phyloP scores from a whole-genome alignment of 1,284 basidiomycete genomes.

The Bjerkandera adusta region DNA sequence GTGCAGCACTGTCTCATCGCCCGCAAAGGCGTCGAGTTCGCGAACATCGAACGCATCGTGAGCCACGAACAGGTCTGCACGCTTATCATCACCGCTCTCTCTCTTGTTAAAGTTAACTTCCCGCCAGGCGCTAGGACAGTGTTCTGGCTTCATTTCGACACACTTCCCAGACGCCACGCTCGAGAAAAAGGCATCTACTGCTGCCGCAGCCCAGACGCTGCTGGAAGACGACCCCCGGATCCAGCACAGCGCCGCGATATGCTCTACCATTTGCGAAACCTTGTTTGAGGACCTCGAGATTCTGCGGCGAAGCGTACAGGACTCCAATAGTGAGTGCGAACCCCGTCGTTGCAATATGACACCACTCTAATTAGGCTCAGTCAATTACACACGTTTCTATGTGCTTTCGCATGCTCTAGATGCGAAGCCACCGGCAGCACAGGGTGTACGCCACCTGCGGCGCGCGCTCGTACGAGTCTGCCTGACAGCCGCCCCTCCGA shows the following conservation, averaged over 20 bases:
- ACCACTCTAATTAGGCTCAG: constrained; percentile 31
- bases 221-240: constrained; percentile 35
- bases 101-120: neutral
- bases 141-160: constrained; percentile 51
- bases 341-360: neutral
- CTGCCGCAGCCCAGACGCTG: constrained; percentile 59
- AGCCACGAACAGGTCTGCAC: constrained; percentile 75
- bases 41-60: constrained; percentile 52
- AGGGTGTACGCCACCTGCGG: constrained; percentile 19
- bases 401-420: constrained; percentile 40
- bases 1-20: constrained; percentile 71
- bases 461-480: constrained; percentile 41
- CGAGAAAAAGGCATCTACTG: constrained; percentile 64
- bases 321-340: constrained; percentile 46
- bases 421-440: constrained; percentile 19
- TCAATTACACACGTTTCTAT: constrained; percentile 65
- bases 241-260: constrained; percentile 63
- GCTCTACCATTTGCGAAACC: constrained; percentile 58
- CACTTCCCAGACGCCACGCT: constrained; percentile 50
- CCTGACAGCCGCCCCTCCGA: constrained; percentile 1
- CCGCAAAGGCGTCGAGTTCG: constrained; percentile 49
- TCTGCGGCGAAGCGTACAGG: constrained; percentile 60
- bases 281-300: constrained; percentile 58
- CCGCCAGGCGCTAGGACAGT: constrained; percentile 76
- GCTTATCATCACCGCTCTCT: neutral